Conservation (phyloP, 768 basidiomycete genomes). For the Tephrocybe sp. region DNA sequence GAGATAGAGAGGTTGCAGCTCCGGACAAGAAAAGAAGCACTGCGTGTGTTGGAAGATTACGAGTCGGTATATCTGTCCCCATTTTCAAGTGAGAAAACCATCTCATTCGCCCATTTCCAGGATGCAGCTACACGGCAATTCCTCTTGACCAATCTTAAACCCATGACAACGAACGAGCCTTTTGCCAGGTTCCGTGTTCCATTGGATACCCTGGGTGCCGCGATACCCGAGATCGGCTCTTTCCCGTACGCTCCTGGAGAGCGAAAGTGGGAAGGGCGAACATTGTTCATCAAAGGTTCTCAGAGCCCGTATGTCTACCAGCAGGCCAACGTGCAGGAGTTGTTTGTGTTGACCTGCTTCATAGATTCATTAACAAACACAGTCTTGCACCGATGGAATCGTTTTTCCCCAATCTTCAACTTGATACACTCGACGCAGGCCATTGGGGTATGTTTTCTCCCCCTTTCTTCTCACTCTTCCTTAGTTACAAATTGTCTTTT, state of each 20-base stretch:
- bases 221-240: constrained; percentile 63
- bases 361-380: constrained; percentile 69
- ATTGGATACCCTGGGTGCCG: constrained; percentile 53
- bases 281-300: constrained; percentile 74
- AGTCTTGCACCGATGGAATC: constrained; percentile 56
- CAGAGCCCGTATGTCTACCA: constrained; percentile 63
- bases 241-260: constrained; percentile 70
- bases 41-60: constrained; percentile 54
- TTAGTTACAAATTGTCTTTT: background rate
- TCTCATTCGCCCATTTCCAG: constrained; percentile 32
- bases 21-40: constrained; percentile 60
- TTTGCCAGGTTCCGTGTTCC: constrained; percentile 67
- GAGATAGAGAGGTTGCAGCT: constrained; percentile 55
- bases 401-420: constrained; percentile 69
- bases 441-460: constrained; percentile 70
- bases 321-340: too few species aligned
- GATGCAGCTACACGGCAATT: constrained; percentile 69
- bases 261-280: constrained; percentile 46
- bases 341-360: background rate
- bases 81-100: background rate
- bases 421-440: constrained; percentile 63
- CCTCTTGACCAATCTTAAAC: constrained; percentile 73
- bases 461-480: background rate
- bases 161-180: constrained; percentile 23
- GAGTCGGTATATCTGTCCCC: constrained; percentile 66